Evolutionary conservation across 164 flowering plant species (phyloP).

Genomic region (Macadamia integrifolia): DNA sequence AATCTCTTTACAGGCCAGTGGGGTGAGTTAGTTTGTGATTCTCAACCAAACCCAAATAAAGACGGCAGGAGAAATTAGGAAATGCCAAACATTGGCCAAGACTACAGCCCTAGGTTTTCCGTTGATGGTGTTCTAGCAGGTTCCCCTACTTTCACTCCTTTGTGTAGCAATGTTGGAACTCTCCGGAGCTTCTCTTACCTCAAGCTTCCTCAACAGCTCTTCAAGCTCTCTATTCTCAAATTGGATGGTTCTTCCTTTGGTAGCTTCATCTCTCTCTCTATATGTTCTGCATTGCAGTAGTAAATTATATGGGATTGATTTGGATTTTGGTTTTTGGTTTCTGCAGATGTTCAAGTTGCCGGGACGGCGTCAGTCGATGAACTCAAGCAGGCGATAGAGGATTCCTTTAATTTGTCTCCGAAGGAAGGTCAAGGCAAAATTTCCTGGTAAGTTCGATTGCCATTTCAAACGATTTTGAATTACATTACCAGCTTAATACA

Average conservation of each 20-base stretch:
- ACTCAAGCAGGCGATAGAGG: constrained; percentile 72
- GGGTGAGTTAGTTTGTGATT: not conserved
- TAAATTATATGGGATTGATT: not conserved
- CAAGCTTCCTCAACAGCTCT: constrained; percentile 47
- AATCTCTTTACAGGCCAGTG: not conserved
- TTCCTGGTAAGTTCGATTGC: constrained; percentile 55
- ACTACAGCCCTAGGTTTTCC: not conserved
- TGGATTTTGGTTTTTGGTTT: not conserved
- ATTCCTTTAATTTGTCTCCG: constrained; percentile 48
- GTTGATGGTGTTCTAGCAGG: not conserved
- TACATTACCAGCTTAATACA: not conserved
- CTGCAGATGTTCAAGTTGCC: constrained; percentile 51
- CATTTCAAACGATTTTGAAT: not conserved
- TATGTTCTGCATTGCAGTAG: not conserved
- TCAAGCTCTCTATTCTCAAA: constrained; percentile 66
- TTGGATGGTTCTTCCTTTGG: constrained; percentile 83
- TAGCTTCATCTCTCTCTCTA: constrained; percentile 14
- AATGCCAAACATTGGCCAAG: not conserved
- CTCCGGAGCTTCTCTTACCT: constrained; percentile 35
- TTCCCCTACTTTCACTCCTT: not conserved
- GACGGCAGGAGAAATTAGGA: not conserved
- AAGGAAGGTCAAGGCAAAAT: constrained; percentile 44
- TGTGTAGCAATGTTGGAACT: constrained; percentile 11
- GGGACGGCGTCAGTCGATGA: constrained; percentile 54
- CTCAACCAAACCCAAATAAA: not conserved